Evolutionary conservation across 176 grass and related monocot genomes (phyloP), one percentile per base, ranked within the genome.

Genomic region (Microstegium vimineum): DNA sequence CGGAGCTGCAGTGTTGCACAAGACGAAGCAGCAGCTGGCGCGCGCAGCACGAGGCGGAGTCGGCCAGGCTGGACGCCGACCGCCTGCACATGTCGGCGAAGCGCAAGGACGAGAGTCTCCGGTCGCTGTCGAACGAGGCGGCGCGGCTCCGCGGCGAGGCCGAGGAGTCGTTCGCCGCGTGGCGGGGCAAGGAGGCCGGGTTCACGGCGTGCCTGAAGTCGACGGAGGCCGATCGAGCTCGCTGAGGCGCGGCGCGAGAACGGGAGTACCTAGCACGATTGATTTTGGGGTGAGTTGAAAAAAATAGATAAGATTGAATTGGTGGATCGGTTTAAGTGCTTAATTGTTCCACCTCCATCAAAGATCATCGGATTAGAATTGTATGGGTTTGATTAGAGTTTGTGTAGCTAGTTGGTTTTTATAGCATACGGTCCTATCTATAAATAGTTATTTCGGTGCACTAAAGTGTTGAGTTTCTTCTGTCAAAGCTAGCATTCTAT

Each of bases 121-220:
- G 87, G 5, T 84, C 62, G 0, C n/a, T 80, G 0, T 35, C 71
- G 30, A 81, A 94, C n/a, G 92, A 98, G 80, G 62, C 12, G 37
- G 51, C 56, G 36, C 78, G 86, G 38, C 88, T 93, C 6, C 90
- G 90, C 27, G 27, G 83, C 34, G 88, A 94, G 57, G 82, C 84
- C 23, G 95, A 94, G 57, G 92, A 98, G 63, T 91, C 95, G 11
- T 85, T 70, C 73, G 76, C 90, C 10, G 69, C 81, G 11, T 94
- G 86, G 86, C 74, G 88, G 5, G 77, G 66, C 22, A 97, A 97
- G 64, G 94, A 97, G 81, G 74, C 70, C 33, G 92, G 92, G n/a
- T 92, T 97, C 90, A 86, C 93, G 71, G 59, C 91, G 52, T 94
- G 94, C 74, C 85, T 97, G 57, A 88, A 86, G 75, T 62, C 86